A percentile compares a stretch with the other conserved stretches of the same genome.
These are phyloP conservation scores for Cordyceps militaris DNA, from an alignment of 2,329 filamentous ascomycete genomes.

Conservation along the genomic window DNA sequence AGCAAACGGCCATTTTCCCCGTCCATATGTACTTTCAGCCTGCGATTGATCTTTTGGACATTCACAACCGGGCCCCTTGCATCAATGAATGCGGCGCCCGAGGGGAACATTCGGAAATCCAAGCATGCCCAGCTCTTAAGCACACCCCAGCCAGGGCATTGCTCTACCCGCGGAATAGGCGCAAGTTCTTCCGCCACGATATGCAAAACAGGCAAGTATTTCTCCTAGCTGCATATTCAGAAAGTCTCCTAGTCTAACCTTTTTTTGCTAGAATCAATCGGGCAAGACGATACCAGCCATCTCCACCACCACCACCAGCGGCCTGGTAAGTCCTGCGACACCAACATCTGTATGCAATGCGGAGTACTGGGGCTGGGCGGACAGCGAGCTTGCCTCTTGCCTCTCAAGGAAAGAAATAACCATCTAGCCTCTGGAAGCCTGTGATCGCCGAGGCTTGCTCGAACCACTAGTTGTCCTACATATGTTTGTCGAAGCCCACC, in stretches of 20 bases:
- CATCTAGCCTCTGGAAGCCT: neutral
- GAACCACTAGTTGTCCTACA: neutral
- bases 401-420: neutral
- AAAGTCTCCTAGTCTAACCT: neutral
- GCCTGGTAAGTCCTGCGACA: neutral
- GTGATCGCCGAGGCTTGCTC: neutral
- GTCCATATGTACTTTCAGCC: neutral
- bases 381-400: neutral
- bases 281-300: neutral
- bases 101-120: neutral
- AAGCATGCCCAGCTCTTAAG: neutral
- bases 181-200: neutral
- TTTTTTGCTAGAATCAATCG: neutral
- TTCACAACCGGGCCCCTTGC: neutral
- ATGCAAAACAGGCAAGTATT: neutral
- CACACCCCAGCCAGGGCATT: neutral
- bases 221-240: neutral
- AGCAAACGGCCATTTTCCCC: neutral
- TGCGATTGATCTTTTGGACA: neutral
- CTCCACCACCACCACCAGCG: neutral
- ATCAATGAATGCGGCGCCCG: neutral
- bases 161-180: neutral
- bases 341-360: conserved; percentile 10
- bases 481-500: neutral
- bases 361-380: neutral